phyloP scores from a whole-genome alignment of 805 yeast species.

The Kuraishia floccosa region DNA sequence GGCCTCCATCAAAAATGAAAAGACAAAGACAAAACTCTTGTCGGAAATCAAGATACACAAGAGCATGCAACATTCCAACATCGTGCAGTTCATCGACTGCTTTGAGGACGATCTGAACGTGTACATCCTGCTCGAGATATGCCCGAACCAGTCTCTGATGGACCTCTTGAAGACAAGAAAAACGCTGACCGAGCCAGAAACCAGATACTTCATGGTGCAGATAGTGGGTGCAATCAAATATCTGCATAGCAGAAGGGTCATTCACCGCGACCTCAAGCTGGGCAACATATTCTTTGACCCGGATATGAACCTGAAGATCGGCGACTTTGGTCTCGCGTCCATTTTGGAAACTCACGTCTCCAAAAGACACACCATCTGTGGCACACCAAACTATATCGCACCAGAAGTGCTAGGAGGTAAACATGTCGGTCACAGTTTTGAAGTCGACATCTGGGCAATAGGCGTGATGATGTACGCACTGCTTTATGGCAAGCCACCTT shows the following conservation, averaged over 20 bases:
- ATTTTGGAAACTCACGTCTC: constrained; percentile 63
- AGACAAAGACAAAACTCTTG: constrained; percentile 75
- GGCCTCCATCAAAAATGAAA: constrained; percentile 82
- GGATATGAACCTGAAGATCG: constrained; percentile 88
- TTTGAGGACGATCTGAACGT: constrained; percentile 95
- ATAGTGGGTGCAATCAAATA: constrained; percentile 90
- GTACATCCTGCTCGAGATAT: constrained; percentile 85
- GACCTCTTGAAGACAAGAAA: constrained; percentile 81
- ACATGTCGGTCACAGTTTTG: constrained; percentile 80
- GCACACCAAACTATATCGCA: constrained; percentile 97
- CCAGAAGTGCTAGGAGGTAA: constrained; percentile 94
- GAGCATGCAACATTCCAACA: constrained; percentile 76
- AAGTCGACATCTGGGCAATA: constrained; percentile 95
- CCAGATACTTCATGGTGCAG: constrained; percentile 80
- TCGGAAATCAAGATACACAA: constrained; percentile 95
- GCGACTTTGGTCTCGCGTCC: constrained; percentile 98
- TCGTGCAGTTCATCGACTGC: constrained; percentile 90
- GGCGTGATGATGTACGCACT: constrained; percentile 95
- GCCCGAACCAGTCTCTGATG: constrained; percentile 92
- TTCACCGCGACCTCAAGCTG: constrained; percentile 90
- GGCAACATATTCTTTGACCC: constrained; percentile 95
- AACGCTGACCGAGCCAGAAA: constrained; percentile 84
- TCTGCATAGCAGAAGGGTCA: constrained; percentile 83
- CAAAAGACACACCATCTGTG: constrained; percentile 89
- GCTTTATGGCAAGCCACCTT: constrained; percentile 91